Evolutionary conservation across 371 early-diverging fungal species (phyloP), one percentile per base, ranked within the genome.

Genomic region (Dentiscutata heterogama): DNA sequence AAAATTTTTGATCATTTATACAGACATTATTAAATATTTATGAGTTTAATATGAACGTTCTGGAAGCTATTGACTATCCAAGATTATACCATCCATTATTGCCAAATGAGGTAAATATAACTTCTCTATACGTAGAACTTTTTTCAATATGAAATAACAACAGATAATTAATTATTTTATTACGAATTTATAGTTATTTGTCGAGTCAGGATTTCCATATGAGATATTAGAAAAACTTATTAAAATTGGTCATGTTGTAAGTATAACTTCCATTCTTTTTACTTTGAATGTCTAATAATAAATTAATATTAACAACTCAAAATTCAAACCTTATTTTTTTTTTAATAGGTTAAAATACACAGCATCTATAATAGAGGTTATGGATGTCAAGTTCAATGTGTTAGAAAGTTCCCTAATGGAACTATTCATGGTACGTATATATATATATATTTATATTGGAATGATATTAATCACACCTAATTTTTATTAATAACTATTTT

Each of bases 21-120:
- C 89, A 94, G 91, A 84, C 89, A 0, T 86, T 99, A 16, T 81
- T 98, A 53, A 93, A 96, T 79, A 84, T 94, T 16, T 83, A 97
- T 51, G 94, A 96, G 65, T 94, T 91, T 72, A 91, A 88, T 13
- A 86, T 91, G 85, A 88, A 90, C 27, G 83, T 97, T 3, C 88
- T 90, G 75, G 87, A 93, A 2, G 96, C 99, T 0, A 90, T 99
- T 2, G 92, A 90, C 29, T 78, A 84, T 25, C 95, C 98, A 3
- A 90, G 99, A 20, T 84, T 97, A 18, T 99, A 99, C 85, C 96
- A 99, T 88, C 99, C 99, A 85, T 88, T 99, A 61, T 80, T 95
- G 79, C 99, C 99, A 0, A 88, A 97, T 83, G 81, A 87, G 56
- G 91, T 94, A 10, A 83, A 46, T 27, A 39, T 29, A 31, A 46